These are phyloP conservation scores for Tolypocladium paradoxum DNA, from an alignment of 2,329 filamentous ascomycete genomes.

Conservation along the genomic window DNA sequence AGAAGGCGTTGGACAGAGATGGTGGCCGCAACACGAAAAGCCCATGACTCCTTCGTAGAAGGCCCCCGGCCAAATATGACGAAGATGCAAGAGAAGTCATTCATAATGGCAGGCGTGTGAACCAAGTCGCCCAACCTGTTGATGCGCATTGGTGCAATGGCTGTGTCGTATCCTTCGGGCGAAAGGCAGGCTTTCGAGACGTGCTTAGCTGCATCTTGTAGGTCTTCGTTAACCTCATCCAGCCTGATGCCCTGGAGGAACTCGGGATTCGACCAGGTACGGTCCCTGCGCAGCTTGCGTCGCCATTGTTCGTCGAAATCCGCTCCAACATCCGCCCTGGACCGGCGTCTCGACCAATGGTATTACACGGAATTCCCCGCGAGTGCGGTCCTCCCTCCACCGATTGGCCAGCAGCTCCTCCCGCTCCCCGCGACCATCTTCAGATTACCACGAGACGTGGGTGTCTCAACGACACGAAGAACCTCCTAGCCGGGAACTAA, in stretches of 20 bases:
- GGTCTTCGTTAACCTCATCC: conserved; percentile 39
- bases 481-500: background rate
- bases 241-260: conserved; percentile 61
- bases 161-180: conserved; percentile 61
- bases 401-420: background rate
- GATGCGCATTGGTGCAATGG: conserved; percentile 57
- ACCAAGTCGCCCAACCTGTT: conserved; percentile 66
- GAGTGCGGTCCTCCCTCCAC: background rate
- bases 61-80: conserved; percentile 53
- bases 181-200: conserved; percentile 51
- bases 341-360: background rate
- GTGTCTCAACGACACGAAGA: background rate
- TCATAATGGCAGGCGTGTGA: conserved; percentile 51
- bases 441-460: background rate
- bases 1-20: conserved; percentile 62
- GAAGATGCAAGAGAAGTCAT: conserved; percentile 69
- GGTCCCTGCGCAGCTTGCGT: too few species aligned
- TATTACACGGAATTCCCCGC: background rate
- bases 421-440: background rate
- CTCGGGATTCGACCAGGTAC: conserved; percentile 62
- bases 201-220: conserved; percentile 38
- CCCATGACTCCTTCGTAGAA: conserved; percentile 50
- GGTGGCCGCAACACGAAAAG: conserved; percentile 71
- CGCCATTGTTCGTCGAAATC: too few species aligned
- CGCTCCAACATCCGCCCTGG: background rate